Evolutionary conservation across 2,329 filamentous ascomycete genomes (phyloP).

Genomic region (Trichoderma polysporum): DNA sequence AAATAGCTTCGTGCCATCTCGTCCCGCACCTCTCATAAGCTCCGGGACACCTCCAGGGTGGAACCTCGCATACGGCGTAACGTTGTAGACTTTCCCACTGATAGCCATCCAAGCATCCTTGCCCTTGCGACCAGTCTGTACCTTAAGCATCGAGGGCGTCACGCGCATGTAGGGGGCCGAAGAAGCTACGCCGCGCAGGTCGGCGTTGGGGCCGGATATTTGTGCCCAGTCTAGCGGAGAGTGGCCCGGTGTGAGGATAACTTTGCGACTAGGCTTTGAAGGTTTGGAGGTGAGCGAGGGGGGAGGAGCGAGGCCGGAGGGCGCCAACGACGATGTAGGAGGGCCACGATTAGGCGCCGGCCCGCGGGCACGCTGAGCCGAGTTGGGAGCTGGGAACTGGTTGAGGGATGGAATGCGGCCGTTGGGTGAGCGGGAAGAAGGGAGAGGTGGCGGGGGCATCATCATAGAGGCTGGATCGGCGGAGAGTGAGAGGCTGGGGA

Average conservation of each 20-base stretch:
- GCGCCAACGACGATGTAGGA: slow-evolving; percentile 26
- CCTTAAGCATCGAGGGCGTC: slow-evolving; percentile 75
- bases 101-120: slow-evolving; percentile 88
- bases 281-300: slow-evolving; percentile 54
- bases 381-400: slow-evolving; percentile 53
- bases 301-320: slow-evolving; percentile 54
- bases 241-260: slow-evolving; percentile 83
- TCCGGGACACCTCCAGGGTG: slow-evolving; percentile 86
- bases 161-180: slow-evolving; percentile 65
- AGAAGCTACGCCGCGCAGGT: slow-evolving; percentile 63
- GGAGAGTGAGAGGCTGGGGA: slow-evolving; percentile 49
- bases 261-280: slow-evolving; percentile 63
- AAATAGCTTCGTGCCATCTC: slow-evolving; percentile 63
- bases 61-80: slow-evolving; percentile 83
- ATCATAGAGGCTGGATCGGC: slow-evolving; percentile 13
- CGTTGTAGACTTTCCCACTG: slow-evolving; percentile 90
- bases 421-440: slow-evolving; percentile 27
- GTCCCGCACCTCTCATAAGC: slow-evolving; percentile 61
- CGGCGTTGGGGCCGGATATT: slow-evolving; percentile 62
- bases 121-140: slow-evolving; percentile 78
- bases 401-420: slow-evolving; percentile 38
- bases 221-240: slow-evolving; percentile 96
- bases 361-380: slow-evolving; percentile 49
- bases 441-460: slow-evolving; percentile 35
- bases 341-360: slow-evolving; percentile 43